Conservation (phyloP, 257 asterid genomes). For the Henckelia pumila region DNA sequence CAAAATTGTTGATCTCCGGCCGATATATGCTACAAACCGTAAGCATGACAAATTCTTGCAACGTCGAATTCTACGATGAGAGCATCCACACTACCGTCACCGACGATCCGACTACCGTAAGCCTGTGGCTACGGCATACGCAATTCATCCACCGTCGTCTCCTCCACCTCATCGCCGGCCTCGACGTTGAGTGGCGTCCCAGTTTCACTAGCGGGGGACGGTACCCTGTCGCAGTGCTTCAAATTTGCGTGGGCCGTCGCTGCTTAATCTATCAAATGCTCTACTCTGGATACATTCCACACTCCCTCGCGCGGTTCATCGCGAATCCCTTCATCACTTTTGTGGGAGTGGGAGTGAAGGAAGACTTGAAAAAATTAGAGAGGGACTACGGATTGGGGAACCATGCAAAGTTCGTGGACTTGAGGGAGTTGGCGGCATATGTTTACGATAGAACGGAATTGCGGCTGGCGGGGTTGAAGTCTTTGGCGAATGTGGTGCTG, state of each 20-base stretch:
- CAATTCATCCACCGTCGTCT: too few species aligned
- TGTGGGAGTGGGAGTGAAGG: conserved; percentile 32
- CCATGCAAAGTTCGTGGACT: conserved; percentile 25
- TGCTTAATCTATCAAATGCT: conserved; percentile 41
- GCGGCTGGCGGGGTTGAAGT: conserved; percentile 31
- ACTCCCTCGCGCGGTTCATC: conserved; percentile 22
- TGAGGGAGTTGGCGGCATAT: conserved; percentile 29
- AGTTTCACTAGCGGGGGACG: neutral
- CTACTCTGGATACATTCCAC: conserved; percentile 12
- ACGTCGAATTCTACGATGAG: too few species aligned
- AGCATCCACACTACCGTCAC: too few species aligned
- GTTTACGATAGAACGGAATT: neutral
- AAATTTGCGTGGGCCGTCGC: conserved; percentile 40
- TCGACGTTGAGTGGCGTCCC: conserved; percentile 21
- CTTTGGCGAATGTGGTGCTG: conserved; percentile 25
- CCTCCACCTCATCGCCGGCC: neutral
- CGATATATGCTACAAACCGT: too few species aligned
- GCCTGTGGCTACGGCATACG: too few species aligned
- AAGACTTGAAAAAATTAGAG: conserved; percentile 27
- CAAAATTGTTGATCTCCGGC: too few species aligned
- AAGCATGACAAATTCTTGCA: too few species aligned
- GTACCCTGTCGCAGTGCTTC: conserved; percentile 29
- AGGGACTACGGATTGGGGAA: conserved; percentile 27
- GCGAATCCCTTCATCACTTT: conserved; percentile 17
- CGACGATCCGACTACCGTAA: too few species aligned